phyloP scores from a whole-genome alignment of 2,329 filamentous ascomycete genomes.

The Samsoniella hepiali region DNA sequence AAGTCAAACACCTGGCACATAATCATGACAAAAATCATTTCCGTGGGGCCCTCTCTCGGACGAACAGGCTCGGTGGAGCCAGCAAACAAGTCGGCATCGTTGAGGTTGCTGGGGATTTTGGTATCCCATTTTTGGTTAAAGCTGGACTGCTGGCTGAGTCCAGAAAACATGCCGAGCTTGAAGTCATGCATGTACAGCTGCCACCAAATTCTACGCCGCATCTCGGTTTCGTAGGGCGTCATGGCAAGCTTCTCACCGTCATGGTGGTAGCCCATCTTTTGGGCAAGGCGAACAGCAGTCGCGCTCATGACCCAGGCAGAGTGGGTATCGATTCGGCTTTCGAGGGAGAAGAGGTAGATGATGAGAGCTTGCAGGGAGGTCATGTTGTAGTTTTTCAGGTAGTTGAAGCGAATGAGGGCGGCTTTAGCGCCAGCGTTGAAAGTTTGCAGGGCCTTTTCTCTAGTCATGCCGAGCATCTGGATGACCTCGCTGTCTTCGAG shows the following conservation, averaged over 20 bases:
- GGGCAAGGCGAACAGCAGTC: slow-evolving; percentile 59
- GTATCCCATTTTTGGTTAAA: slow-evolving; percentile 55
- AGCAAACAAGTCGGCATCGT: slow-evolving; percentile 57
- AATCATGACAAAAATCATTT: slow-evolving; percentile 57
- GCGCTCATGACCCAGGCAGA: slow-evolving; percentile 60
- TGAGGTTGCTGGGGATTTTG: slow-evolving; percentile 53
- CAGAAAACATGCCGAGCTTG: slow-evolving; percentile 55
- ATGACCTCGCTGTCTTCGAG: slow-evolving; percentile 54
- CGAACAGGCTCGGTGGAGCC: slow-evolving; percentile 49
- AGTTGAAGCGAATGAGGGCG: slow-evolving; percentile 50
- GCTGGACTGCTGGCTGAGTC: slow-evolving; percentile 46
- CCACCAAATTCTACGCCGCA: slow-evolving; percentile 67
- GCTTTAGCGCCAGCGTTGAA: slow-evolving; percentile 52
- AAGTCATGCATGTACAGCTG: slow-evolving; percentile 57
- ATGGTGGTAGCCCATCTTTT: slow-evolving; percentile 64
- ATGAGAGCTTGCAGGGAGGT: slow-evolving; percentile 57
- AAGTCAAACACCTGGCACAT: slow-evolving; percentile 49
- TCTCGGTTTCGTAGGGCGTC: slow-evolving; percentile 62
- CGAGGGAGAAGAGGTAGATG: slow-evolving; percentile 56
- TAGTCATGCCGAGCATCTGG: slow-evolving; percentile 48
- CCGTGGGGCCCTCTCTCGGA: slow-evolving; percentile 54
- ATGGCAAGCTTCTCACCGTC: slow-evolving; percentile 57
- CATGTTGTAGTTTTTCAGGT: slow-evolving; percentile 57
- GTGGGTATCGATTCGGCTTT: slow-evolving; percentile 57
- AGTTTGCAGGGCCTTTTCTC: slow-evolving; percentile 47